A percentile compares a stretch with the other conserved stretches of the same genome.
These are phyloP conservation scores for Leccinum ochraceum DNA, from an alignment of 768 basidiomycete species.

Conservation along the genomic window DNA sequence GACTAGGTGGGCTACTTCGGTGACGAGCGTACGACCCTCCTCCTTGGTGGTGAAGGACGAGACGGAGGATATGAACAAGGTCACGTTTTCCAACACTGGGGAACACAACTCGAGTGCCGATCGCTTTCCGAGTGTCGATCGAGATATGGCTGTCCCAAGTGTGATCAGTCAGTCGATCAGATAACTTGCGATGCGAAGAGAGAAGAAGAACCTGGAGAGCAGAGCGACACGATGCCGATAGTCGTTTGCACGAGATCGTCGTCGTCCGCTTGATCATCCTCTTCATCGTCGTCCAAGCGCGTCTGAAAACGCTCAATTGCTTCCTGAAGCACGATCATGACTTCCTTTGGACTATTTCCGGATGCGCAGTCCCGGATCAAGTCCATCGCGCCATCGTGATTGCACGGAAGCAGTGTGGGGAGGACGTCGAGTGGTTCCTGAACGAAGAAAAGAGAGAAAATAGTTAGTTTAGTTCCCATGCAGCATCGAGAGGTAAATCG, in stretches of 20 bases:
- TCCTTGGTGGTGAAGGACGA: slow-evolving; percentile 14
- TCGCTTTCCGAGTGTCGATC: slow-evolving; percentile 25
- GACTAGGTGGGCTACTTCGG: slow-evolving; percentile 19
- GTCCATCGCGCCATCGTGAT: slow-evolving; percentile 29
- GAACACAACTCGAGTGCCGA: slow-evolving; percentile 23
- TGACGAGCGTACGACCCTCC: slow-evolving; percentile 24
- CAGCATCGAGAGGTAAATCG: not conserved
- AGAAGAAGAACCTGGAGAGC: slow-evolving; percentile 21
- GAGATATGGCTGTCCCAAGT: slow-evolving; percentile 24
- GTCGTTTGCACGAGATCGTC: slow-evolving; percentile 14
- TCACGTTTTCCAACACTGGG: slow-evolving; percentile 20
- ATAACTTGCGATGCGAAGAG: not conserved
- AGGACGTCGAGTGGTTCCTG: slow-evolving; percentile 45
- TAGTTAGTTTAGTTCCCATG: not conserved
- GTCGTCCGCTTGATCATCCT: not conserved
- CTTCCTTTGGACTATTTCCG: slow-evolving; percentile 41
- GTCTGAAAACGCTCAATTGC: slow-evolving; percentile 34
- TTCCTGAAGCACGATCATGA: slow-evolving; percentile 44
- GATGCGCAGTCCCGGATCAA: slow-evolving; percentile 36
- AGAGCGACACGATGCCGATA: slow-evolving; percentile 22
- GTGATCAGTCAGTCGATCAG: slow-evolving; percentile 1
- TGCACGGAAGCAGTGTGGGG: slow-evolving; percentile 36
- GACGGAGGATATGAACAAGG: slow-evolving; percentile 17
- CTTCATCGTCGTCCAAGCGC: slow-evolving; percentile 13
- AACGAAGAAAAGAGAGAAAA: not conserved